Base-by-base conservation (phyloP, 2,329 filamentous ascomycete genomes). In the Colletotrichum horii region DNA sequence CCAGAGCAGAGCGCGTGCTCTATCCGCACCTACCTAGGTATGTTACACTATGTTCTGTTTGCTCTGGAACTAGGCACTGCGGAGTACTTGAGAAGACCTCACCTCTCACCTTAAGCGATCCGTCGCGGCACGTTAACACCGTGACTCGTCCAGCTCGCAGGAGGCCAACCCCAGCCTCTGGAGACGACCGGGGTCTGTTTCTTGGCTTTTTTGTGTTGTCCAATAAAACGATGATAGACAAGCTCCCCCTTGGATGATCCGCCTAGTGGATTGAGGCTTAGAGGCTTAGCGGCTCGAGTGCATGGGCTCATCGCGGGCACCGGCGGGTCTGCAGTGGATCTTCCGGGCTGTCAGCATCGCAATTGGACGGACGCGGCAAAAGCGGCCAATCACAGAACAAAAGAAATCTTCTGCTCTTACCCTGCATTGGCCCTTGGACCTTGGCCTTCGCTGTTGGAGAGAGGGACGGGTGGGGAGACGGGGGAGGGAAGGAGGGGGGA, bases 221-320 rank as follows among this genome's bases (percentile, higher is more conserved):
- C 69, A 72, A 74, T 70, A 8, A 48, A 9, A 22, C 4, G 6
- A 8, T 9, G 7, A 5, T 11, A 24, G 32, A 3, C 22, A 11
- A 38, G 28, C 22, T 28, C 61, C 58, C 34, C 74, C 19, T 70
- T 64, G 48, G 34, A 52, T 24, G 71, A 75, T 75, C 19, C 60
- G 66, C 71, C 22, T 55, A 26, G 71, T 24, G 66, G 48, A 76
- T 70, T 76, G 74, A 75, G 74, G 74, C 74, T 76, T 76, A 76
- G 74, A 76, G 71, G 66, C 70, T 65, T 74, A 75, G 72, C 69
- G 68, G 69, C 61, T 56, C 34, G 61, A 64, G 28, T 26, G 69
- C 72, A 72, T 75, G 69, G 72, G 56, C 30, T 32, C 38, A 66
- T 62, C 69, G 56, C 38, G 68, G 61, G 55, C 55, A 58, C 9